phyloP scores from a whole-genome alignment of 208 protist species.

The Leishmania guyanensis region DNA sequence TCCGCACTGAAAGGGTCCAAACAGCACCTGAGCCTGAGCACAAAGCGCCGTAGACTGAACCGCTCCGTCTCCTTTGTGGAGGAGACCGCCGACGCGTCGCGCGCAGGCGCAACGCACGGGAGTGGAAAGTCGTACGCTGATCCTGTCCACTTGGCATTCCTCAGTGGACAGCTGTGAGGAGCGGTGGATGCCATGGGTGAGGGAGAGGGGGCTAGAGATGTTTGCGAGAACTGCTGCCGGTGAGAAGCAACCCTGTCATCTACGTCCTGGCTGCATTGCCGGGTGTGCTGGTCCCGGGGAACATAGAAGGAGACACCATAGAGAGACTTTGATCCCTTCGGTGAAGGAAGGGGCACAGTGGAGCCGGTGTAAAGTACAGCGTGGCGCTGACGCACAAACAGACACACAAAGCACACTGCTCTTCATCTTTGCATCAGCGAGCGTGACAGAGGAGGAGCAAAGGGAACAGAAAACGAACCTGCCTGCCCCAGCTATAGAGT shows the following conservation, averaged over 20 bases:
- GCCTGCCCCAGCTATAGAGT: not conserved
- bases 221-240: not conserved
- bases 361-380: not conserved
- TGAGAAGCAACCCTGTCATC: not conserved
- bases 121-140: not conserved
- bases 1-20: slow-evolving; percentile 17
- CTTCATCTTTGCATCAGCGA: not conserved
- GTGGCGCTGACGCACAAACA: not conserved
- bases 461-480: not conserved
- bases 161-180: slow-evolving; percentile 6
- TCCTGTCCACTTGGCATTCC: slow-evolving; percentile 8
- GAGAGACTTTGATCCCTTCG: not conserved
- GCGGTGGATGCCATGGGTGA: no score
- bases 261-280: not conserved
- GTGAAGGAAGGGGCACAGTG: not conserved
- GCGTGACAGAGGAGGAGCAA: not conserved
- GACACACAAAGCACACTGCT: not conserved
- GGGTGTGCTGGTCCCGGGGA: not conserved
- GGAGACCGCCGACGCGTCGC: not conserved
- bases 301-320: not conserved
- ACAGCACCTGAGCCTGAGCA: slow-evolving; percentile 1
- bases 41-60: slow-evolving; percentile 6
- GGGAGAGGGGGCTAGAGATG: not conserved
- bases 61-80: slow-evolving; percentile 25
- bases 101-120: not conserved